Evolutionary conservation across 495 filamentous ascomycete genomes (phyloP), one percentile per base, ranked within the genome.

Genomic region (Neurospora sp.): DNA sequence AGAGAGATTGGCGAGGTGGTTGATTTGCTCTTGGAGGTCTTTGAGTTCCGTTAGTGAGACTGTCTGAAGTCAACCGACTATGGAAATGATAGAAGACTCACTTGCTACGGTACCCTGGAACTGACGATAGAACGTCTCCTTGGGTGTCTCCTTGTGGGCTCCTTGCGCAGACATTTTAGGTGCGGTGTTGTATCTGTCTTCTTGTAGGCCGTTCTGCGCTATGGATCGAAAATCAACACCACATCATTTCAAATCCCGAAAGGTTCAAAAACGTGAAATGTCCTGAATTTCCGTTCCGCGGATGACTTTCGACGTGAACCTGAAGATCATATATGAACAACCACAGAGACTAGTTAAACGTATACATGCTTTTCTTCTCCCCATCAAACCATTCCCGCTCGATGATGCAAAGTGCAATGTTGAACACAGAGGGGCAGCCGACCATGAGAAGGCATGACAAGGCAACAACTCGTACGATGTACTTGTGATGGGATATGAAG

Each of bases 121-220:
- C 79, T 92, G 90, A 75, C 89, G 89, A 80, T 93, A 93, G 85
- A 96, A 95, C 10, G 87, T 86, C 76, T 93, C 91, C 71, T 93
- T 94, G 66, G 90, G 79, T 2, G 54, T 75, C 84, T 82, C 76
- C 78, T 82, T 62, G 74, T 77, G 70, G 70, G 27, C 18, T 72
- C 42, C 39, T 60, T 23, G 42, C 44, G 44, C 44, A 23, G 42
- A 69, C 27, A 69, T 37, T 46, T 46, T 60, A 39, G 44, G 12
- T 4, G 27, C 4, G 14, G 27, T 9, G 6, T 1, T 37, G 12
- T 66, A 66, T 66, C 54, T 66, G 27, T 18, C 6, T 66, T 62
- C 54, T 18, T 66, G 54, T 66, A 16, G 35, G 54, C 54, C 14
- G 27, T 3, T 27, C 46, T 66, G 31, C 54, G 12, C 7, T 5